phyloP scores from a whole-genome alignment of 352 stramenopile genomes.

The Saprolegnia parasitica region DNA sequence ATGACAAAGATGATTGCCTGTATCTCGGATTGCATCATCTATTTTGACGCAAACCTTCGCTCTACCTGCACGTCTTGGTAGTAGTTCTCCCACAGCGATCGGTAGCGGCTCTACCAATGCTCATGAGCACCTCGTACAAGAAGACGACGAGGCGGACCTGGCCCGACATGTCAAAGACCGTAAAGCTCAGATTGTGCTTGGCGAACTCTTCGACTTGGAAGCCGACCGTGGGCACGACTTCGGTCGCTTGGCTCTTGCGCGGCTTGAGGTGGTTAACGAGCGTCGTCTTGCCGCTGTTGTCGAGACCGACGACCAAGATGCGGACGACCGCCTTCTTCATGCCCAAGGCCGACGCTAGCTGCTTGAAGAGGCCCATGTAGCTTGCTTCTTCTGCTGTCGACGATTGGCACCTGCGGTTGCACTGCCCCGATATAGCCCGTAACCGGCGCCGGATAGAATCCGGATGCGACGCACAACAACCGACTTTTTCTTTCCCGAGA shows the following conservation, averaged over 20 bases:
- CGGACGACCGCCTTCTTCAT: slow-evolving; percentile 80
- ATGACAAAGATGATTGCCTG: slow-evolving; percentile 88
- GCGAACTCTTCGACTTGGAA: slow-evolving; percentile 88
- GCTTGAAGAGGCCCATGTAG: slow-evolving; percentile 87
- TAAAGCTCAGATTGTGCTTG: slow-evolving; percentile 90
- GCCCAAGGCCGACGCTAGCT: slow-evolving; percentile 63
- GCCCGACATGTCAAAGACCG: slow-evolving; percentile 88
- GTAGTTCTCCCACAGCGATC: slow-evolving; percentile 83
- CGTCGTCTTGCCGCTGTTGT: slow-evolving; percentile 90
- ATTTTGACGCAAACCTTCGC: no score
- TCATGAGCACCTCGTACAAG: not conserved
- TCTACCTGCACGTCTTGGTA: slow-evolving; percentile 65
- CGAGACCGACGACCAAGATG: slow-evolving; percentile 85
- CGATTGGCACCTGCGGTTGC: not conserved
- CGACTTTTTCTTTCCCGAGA: no score
- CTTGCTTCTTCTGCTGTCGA: not conserved
- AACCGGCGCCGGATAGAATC: not conserved
- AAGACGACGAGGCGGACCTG: slow-evolving; percentile 30
- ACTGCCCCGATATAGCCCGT: not conserved
- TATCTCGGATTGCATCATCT: not conserved
- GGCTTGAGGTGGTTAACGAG: slow-evolving; percentile 91
- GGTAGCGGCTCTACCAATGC: slow-evolving; percentile 57
- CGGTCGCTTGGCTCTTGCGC: slow-evolving; percentile 72
- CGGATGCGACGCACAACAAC: no score
- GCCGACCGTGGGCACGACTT: slow-evolving; percentile 86